phyloP scores from a whole-genome alignment of 2,329 filamentous ascomycete genomes.

The Monosporascus sp. region DNA sequence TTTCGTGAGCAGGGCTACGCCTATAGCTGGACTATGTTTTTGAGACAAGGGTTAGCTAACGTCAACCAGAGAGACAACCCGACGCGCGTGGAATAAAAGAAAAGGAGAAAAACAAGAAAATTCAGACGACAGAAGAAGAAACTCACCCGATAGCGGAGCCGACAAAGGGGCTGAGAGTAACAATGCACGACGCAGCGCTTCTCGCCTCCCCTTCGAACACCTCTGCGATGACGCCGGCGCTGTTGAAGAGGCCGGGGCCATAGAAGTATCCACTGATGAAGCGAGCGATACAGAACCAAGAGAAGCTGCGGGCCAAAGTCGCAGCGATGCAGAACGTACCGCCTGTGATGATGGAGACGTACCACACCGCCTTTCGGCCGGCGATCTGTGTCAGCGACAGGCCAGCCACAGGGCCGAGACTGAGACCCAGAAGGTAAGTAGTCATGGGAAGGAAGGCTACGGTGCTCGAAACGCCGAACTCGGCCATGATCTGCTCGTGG shows the following conservation, averaged over 20 bases:
- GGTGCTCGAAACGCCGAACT: constrained; percentile 50
- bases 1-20: constrained; percentile 39
- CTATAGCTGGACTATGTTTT: constrained; percentile 36
- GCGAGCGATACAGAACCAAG: constrained; percentile 44
- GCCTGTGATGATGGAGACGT: constrained; percentile 38
- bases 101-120: not conserved
- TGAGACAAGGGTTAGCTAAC: no score
- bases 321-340: constrained; percentile 52
- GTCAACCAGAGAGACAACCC: no score
- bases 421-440: constrained; percentile 55
- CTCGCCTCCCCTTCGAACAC: constrained; percentile 37
- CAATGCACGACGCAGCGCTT: constrained; percentile 37
- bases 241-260: constrained; percentile 43
- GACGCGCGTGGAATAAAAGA: not conserved
- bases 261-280: constrained; percentile 51
- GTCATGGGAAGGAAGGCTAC: constrained; percentile 54
- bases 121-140: not conserved
- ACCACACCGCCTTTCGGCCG: constrained; percentile 49
- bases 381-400: constrained; percentile 54
- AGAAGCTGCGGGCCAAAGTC: constrained; percentile 45
- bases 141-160: constrained; percentile 46
- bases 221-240: constrained; percentile 44
- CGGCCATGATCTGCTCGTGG: constrained; percentile 36
- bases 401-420: constrained; percentile 52
- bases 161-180: constrained; percentile 46